Percentiles rank a stretch among this genome's conserved stretches.
Conservation (phyloP, 139 green algal species). For the Dunaliella primolecta region DNA sequence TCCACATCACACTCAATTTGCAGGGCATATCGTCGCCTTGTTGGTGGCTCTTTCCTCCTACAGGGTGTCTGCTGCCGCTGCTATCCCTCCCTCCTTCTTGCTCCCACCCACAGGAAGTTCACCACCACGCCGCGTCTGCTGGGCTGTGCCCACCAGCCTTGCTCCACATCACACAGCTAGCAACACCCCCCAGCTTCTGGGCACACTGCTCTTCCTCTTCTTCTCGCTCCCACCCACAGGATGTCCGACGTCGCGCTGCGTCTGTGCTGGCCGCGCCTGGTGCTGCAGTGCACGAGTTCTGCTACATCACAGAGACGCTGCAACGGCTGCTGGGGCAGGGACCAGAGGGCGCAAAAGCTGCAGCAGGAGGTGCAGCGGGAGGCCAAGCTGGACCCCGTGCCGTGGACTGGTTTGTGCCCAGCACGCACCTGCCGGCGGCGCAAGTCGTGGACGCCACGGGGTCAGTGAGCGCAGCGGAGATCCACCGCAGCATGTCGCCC, state of each 20-base stretch:
- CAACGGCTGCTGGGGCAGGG: not conserved
- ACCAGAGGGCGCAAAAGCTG: not conserved
- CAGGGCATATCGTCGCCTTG: too few relatives aligned
- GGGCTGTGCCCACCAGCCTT: too few relatives aligned
- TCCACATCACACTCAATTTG: too few relatives aligned
- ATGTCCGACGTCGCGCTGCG: not conserved
- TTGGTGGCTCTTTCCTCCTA: too few relatives aligned
- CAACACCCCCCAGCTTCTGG: too few relatives aligned
- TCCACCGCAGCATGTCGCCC: not conserved
- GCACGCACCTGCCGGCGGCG: not conserved
- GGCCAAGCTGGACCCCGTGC: not conserved
- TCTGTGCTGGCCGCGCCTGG: not conserved
- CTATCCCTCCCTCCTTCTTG: too few relatives aligned
- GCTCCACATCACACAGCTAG: too few relatives aligned
- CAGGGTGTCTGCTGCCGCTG: too few relatives aligned
- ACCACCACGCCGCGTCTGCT: not conserved
- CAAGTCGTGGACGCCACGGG: not conserved
- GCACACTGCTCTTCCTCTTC: too few relatives aligned
- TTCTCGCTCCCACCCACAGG: too few relatives aligned
- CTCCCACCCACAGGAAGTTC: not conserved
- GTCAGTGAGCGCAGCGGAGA: not conserved
- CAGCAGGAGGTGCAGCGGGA: too few relatives aligned
- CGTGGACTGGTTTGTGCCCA: not conserved
- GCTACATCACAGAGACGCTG: not conserved
- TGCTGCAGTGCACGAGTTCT: not conserved